Base-by-base conservation (phyloP, 306 rosid species). In the Casuarina cunninghamiana region DNA sequence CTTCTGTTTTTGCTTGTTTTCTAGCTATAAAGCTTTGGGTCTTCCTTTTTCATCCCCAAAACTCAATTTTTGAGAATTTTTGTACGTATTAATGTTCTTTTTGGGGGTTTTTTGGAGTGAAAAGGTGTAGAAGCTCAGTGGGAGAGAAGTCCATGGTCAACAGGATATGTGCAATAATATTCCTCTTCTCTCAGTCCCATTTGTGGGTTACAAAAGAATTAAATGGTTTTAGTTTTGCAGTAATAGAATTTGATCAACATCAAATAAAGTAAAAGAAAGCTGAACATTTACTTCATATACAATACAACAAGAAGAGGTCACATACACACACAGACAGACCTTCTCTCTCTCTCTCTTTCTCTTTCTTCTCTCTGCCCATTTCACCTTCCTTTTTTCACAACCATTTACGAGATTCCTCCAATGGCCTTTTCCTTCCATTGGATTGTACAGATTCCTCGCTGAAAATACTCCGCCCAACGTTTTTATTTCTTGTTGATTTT, bases 331-430 rank as follows among this genome's bases (percentile, higher is more conserved):
- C 45, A 3, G 15, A 17, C 80, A 16, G 76, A 77, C 80, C 84
- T 77, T 21, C 26, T 21, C 26, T 21, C 26, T 21, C 26, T 21
- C 26, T 21, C 86, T 74, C 82, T 81, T 73, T 62, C 81, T 74
- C 79, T 81, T 77, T 77, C 62, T 69, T 79, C 87, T 80, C 80
- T 77, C 53, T 76, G 80, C 82, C 92, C 80, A 83, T 78, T 58
- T 80, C 89, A 86, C 84, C 83, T 92, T 82, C 85, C 88, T 79
- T 89, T 90, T 92, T 87, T 81, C 86, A 87, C 91, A 88, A 78
- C 88, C 89, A 88, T 89, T 93, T 89, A 21, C 86, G 88, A 90
- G 92, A 96, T 93, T 93, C 96, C 93, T 87, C 69, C 79, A 86
- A 80, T 89, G 87, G 77, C 83, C 87, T 85, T 87, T 85, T 91